These are phyloP conservation scores for Apiospora koreana DNA, from an alignment of 2,329 filamentous ascomycete genomes.

Conservation along the genomic window DNA sequence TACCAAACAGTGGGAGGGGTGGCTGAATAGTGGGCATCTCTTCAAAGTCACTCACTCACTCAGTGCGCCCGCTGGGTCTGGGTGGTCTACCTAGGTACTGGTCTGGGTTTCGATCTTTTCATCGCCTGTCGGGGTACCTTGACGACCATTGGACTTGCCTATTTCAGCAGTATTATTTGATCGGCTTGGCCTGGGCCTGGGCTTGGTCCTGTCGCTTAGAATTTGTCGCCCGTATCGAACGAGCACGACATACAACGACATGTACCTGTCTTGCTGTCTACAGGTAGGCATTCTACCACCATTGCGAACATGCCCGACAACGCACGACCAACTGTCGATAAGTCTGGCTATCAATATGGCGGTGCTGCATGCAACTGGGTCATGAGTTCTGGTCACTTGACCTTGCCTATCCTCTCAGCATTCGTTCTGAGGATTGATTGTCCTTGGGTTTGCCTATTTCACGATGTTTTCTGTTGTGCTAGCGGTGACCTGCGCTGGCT, in stretches of 20 bases:
- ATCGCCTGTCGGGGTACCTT: not conserved
- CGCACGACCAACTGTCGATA: conserved; percentile 3
- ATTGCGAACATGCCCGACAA: not conserved
- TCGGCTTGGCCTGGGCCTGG: too few relatives aligned
- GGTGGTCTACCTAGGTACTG: too few relatives aligned
- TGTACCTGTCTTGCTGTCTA: too few relatives aligned
- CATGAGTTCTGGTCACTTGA: not conserved
- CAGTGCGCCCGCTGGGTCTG: too few relatives aligned
- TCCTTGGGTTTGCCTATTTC: not conserved
- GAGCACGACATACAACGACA: not conserved
- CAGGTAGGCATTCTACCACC: not conserved
- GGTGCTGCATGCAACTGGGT: not conserved
- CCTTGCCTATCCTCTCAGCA: not conserved
- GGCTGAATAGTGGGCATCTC: not conserved
- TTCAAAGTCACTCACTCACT: not conserved
- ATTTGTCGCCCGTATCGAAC: not conserved
- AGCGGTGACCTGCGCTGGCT: not conserved
- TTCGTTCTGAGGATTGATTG: not conserved
- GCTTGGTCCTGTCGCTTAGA: not conserved
- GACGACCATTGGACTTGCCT: conserved; percentile 3
- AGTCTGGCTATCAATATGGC: not conserved
- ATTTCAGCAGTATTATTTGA: not conserved
- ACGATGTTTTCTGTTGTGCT: conserved; percentile 5
- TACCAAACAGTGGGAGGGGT: conserved; percentile 7
- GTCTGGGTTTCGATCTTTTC: not conserved